These are phyloP conservation scores for Typha latifolia DNA, from an alignment of 176 grass and related monocot species.

Conservation along the genomic window DNA sequence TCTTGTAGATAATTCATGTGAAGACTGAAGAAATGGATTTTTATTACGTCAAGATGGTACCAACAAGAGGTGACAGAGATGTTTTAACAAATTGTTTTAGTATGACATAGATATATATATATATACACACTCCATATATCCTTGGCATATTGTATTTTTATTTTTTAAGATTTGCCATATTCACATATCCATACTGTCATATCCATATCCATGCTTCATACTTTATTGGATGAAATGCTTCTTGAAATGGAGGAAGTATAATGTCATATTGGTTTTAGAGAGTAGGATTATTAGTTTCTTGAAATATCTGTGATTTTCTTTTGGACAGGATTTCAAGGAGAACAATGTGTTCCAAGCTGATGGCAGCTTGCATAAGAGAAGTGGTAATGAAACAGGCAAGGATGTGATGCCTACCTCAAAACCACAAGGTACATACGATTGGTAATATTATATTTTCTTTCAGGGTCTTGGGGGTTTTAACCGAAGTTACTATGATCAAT, in stretches of 20 bases:
- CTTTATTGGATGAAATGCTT: neutral
- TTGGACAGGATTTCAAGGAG: slow-evolving; percentile 26
- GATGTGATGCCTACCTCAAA: neutral
- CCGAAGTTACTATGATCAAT: neutral
- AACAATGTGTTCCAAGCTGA: slow-evolving; percentile 17
- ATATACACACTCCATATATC: too few species aligned
- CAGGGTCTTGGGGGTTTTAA: neutral
- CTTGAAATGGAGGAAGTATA: neutral
- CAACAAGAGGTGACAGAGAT: too few species aligned
- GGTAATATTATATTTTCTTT: slow-evolving; percentile 8
- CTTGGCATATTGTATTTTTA: too few species aligned
- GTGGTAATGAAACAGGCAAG: neutral
- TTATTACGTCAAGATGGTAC: too few species aligned
- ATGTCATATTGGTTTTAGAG: neutral
- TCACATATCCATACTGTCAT: neutral
- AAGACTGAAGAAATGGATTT: too few species aligned
- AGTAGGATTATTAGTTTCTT: neutral
- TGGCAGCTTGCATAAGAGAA: slow-evolving; percentile 9
- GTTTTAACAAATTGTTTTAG: too few species aligned
- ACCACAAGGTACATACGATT: slow-evolving; percentile 22
- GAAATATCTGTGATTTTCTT: neutral
- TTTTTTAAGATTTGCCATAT: too few species aligned
- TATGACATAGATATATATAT: too few species aligned
- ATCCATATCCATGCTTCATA: neutral
- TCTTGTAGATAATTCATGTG: too few species aligned